Conservation (phyloP, 108 stramenopile species). For the Cyclotella baltica region DNA sequence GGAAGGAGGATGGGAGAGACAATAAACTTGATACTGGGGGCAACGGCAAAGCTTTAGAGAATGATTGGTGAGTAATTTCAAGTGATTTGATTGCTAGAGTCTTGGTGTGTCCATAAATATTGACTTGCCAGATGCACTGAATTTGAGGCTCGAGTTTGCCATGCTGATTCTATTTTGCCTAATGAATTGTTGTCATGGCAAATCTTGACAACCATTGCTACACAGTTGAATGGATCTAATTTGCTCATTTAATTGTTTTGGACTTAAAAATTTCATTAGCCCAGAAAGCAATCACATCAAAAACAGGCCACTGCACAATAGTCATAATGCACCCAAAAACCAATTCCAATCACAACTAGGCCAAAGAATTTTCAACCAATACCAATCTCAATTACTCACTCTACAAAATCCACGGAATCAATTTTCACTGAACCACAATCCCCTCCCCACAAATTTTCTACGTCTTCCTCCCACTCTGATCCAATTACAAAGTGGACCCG, state of each 20-base stretch:
- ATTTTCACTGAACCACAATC: not conserved
- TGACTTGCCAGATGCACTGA: too few species aligned
- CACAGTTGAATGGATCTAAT: too few species aligned
- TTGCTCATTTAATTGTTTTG: too few species aligned
- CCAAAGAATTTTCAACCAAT: slow-evolving; percentile 1
- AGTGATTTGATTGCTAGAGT: too few species aligned
- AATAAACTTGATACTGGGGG: not conserved
- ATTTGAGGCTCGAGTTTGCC: too few species aligned
- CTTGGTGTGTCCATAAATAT: too few species aligned
- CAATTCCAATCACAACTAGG: slow-evolving; percentile 5
- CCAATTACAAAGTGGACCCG: not conserved
- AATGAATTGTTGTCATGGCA: too few species aligned
- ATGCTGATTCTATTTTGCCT: too few species aligned
- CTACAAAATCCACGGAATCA: not conserved
- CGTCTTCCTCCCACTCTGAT: slow-evolving; percentile 33
- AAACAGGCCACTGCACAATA: not conserved
- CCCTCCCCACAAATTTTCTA: slow-evolving; percentile 34
- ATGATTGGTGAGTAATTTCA: not conserved
- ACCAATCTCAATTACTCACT: not conserved
- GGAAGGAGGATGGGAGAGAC: too few species aligned
- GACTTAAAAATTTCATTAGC: not conserved
- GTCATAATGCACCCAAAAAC: not conserved
- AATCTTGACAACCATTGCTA: too few species aligned
- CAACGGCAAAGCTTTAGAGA: not conserved
- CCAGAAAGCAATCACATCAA: not conserved